Evolutionary conservation across 208 protist genomes (phyloP).

Genomic region (Crithidia thermophila): DNA sequence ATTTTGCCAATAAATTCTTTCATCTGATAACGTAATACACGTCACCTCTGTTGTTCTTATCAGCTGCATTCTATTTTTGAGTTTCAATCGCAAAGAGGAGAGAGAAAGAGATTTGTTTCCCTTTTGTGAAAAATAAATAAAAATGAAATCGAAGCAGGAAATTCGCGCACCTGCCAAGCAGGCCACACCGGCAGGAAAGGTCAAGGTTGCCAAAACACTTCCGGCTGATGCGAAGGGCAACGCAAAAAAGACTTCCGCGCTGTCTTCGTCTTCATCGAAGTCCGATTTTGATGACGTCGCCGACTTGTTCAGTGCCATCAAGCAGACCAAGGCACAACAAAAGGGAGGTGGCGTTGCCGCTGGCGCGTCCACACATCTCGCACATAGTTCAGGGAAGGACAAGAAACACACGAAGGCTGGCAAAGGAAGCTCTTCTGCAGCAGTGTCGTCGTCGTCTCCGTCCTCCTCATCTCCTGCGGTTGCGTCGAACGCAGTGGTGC

Average conservation of each 20-base stretch:
- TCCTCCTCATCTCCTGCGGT: too few species aligned
- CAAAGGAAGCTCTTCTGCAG: background rate
- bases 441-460: background rate
- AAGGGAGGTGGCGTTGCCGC: background rate
- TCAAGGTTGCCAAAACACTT: background rate
- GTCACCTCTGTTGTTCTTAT: background rate
- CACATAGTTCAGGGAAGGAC: background rate
- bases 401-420: background rate
- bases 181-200: background rate
- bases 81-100: too few species aligned
- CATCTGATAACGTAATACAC: background rate
- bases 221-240: background rate
- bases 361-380: background rate
- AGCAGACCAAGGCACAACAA: constrained; percentile 19
- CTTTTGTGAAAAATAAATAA: background rate
- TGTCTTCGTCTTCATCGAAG: background rate
- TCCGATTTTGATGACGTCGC: constrained; percentile 28
- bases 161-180: constrained; percentile 13
- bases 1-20: too few species aligned
- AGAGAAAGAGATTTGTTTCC: too few species aligned
- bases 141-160: constrained; percentile 22
- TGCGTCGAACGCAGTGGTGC: background rate
- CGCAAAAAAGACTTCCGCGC: background rate
- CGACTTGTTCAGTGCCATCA: constrained; percentile 25
- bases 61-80: background rate